Percentiles rank a stretch among this genome's conserved stretches.
Evolutionary conservation across 331 rosid species (phyloP).

Genomic region (Quercus lobata): DNA sequence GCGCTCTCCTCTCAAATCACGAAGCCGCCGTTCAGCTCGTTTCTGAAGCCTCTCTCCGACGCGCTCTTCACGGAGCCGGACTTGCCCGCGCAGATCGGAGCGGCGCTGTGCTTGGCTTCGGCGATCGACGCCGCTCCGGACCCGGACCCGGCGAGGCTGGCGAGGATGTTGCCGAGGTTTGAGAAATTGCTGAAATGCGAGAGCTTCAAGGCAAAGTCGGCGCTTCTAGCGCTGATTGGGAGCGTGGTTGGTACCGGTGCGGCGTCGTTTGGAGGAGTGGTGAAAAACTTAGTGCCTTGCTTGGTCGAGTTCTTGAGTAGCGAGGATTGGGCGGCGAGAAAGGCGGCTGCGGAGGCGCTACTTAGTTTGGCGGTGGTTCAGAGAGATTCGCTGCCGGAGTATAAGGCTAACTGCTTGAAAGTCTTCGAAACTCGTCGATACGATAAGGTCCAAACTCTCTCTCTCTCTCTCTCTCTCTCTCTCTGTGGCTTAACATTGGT

Average conservation of each 20-base stretch:
- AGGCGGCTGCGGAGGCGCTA: constrained; percentile 80
- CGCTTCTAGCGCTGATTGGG: constrained; percentile 65
- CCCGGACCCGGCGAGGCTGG: constrained; percentile 70
- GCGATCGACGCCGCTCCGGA: constrained; percentile 66
- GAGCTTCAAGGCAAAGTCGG: constrained; percentile 76
- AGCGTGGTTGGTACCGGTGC: constrained; percentile 65
- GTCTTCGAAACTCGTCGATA: constrained; percentile 74
- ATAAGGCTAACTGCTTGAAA: constrained; percentile 58
- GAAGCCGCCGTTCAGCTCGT: constrained; percentile 57
- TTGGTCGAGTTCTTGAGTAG: constrained; percentile 52
- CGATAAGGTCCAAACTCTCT: constrained; percentile 54
- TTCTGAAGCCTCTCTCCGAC: constrained; percentile 71
- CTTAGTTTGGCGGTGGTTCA: constrained; percentile 53
- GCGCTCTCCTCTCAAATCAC: constrained; percentile 72
- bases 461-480: background rate
- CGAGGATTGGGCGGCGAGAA: constrained; percentile 85
- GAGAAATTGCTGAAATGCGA: constrained; percentile 77
- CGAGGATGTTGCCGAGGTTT: constrained; percentile 70
- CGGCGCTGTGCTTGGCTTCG: constrained; percentile 84
- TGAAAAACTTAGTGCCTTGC: constrained; percentile 65
- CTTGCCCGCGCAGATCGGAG: constrained; percentile 69
- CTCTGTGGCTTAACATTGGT: background rate
- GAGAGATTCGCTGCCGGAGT: constrained; percentile 63
- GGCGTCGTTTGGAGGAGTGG: constrained; percentile 46
- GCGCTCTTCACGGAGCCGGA: constrained; percentile 95